A percentile compares a stretch with the other conserved stretches of the same genome.
Conservation (phyloP, 2,329 filamentous ascomycete species). For the Talaromyces sp. region DNA sequence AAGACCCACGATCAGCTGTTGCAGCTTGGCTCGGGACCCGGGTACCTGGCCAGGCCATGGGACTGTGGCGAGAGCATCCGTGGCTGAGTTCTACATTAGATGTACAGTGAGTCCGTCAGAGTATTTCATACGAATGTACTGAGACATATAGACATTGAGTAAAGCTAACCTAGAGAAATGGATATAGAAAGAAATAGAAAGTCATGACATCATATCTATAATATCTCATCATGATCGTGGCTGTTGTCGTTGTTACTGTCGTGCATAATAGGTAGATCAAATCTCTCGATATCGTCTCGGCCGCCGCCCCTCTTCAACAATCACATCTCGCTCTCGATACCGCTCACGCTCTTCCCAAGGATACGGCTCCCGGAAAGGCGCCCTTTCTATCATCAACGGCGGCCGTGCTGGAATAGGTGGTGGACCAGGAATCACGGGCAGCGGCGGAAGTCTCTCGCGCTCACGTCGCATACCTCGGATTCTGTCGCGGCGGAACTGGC, state of each 20-base stretch:
- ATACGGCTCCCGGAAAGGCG: constrained; percentile 5
- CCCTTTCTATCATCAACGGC: constrained; percentile 18
- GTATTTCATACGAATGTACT: neutral
- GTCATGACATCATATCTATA: constrained; percentile 1
- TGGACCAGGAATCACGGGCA: constrained; percentile 20
- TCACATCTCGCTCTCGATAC: constrained; percentile 15
- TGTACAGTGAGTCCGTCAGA: neutral
- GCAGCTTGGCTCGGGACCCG: neutral
- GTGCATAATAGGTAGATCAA: neutral
- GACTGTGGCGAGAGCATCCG: neutral
- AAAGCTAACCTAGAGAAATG: neutral
- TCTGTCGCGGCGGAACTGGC: constrained; percentile 58
- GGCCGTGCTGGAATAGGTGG: constrained; percentile 20
- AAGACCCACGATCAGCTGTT: neutral
- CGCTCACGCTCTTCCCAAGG: constrained; percentile 13
- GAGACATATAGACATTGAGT: neutral
- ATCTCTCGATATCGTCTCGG: constrained; percentile 17
- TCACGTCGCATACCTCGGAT: constrained; percentile 58
- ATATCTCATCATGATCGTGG: neutral
- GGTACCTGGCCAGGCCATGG: neutral
- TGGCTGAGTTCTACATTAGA: neutral
- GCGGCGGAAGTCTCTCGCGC: constrained; percentile 28
- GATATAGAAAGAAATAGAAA: neutral
- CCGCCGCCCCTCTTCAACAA: constrained; percentile 11
- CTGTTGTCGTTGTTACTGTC: neutral